Conservation (phyloP, 768 basidiomycete species). For the Collybiopsis luxurians region DNA sequence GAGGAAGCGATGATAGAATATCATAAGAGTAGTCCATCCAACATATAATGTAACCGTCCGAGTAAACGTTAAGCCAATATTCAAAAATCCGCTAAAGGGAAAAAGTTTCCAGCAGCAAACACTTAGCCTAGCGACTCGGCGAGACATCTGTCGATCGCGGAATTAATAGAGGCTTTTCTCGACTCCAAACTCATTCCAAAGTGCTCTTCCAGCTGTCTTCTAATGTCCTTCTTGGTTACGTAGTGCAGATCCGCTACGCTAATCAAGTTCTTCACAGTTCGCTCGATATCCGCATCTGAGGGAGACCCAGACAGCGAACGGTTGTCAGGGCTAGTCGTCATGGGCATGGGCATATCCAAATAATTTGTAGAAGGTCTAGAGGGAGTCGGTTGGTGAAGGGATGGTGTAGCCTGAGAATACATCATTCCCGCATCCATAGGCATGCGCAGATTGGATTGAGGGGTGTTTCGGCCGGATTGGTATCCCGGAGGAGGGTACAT, state of each 20-base stretch:
- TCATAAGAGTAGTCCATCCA: too few relatives aligned
- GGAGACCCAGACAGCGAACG: conserved; percentile 49
- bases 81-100: too few relatives aligned
- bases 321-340: conserved; percentile 49
- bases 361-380: conserved; percentile 77
- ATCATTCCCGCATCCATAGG: conserved; percentile 14
- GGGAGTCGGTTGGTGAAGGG: conserved; percentile 56
- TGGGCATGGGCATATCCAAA: conserved; percentile 67
- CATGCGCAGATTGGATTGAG: conserved; percentile 41
- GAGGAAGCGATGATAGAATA: too few relatives aligned
- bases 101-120: too few relatives aligned
- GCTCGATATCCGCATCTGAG: conserved; percentile 70
- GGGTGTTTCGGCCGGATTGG: conserved; percentile 76
- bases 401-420: conserved; percentile 15
- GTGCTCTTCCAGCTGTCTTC: conserved; percentile 76
- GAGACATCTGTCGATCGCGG: conserved; percentile 71
- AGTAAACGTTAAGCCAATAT: too few relatives aligned
- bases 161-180: conserved; percentile 73
- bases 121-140: neutral
- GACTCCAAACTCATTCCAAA: conserved; percentile 77
- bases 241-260: conserved; percentile 81
- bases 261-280: conserved; percentile 70
- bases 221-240: conserved; percentile 89
- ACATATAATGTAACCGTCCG: too few relatives aligned
- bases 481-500: conserved; percentile 61